These are phyloP conservation scores for Myxozyma nipponensis DNA, from an alignment of 805 yeast species.

Conservation along the genomic window DNA sequence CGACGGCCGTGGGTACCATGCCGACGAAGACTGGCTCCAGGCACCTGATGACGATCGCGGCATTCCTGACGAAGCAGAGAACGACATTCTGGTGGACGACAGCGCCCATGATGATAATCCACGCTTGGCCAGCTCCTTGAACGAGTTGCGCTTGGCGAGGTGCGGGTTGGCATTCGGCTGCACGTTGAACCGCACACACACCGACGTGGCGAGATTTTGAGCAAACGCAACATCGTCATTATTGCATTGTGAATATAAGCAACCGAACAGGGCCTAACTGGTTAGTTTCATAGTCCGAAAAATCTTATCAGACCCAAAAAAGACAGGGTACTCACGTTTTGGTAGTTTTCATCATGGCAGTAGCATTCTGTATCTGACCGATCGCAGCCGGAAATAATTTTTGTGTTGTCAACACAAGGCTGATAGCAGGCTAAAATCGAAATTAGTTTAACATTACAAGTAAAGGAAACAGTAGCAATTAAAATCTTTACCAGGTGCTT, in stretches of 20 bases:
- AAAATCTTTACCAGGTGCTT: not conserved
- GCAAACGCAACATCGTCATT: constrained; percentile 22
- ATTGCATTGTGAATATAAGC: constrained; percentile 25
- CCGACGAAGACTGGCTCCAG: not conserved
- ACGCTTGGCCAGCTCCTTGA: constrained; percentile 3
- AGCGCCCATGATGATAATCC: not conserved
- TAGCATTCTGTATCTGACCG: constrained; percentile 14
- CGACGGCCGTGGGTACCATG: constrained; percentile 2
- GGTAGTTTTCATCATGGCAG: constrained; percentile 24
- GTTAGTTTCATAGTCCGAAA: not conserved
- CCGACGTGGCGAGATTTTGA: constrained; percentile 24
- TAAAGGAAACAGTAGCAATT: not conserved
- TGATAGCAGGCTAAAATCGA: constrained; percentile 16
- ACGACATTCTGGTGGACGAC: constrained; percentile 6
- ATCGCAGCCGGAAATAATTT: constrained; percentile 22
- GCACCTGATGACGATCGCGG: not conserved
- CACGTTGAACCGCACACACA: constrained; percentile 22
- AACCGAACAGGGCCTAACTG: constrained; percentile 13
- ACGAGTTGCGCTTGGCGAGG: constrained; percentile 17
- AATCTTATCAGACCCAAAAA: not conserved
- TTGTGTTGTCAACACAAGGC: constrained; percentile 26
- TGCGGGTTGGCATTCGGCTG: constrained; percentile 28
- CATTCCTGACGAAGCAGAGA: constrained; percentile 1
- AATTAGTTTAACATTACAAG: not conserved
- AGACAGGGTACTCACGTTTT: constrained; percentile 1